Base-by-base conservation (phyloP, 2,329 filamentous ascomycete genomes). In the Trichoderma sp. region DNA sequence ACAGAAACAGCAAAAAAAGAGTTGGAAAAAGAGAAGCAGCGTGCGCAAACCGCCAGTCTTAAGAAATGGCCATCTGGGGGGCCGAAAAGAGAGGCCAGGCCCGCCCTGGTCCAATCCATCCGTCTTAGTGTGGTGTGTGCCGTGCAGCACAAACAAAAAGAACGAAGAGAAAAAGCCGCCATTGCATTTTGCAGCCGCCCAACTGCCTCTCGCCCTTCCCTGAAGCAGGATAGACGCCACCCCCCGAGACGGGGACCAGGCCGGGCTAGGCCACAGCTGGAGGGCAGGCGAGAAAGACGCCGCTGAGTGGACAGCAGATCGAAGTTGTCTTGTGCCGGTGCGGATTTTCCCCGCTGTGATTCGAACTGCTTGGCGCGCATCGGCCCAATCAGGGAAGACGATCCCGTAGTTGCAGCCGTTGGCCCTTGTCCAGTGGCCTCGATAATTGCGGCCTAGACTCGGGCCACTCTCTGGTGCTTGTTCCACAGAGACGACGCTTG, bases 311-410 rank as follows among this genome's bases (percentile, higher is more conserved):
- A 39, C 59, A 11, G 16, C 34, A 18, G 54, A 32, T 13, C 16
- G 13, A 37, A 32, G 18, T 11, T 51, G 64, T 66, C 30, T n/a
- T 43, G 39, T n/a, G 18, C 18, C 18, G 32, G 26, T 59, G 34
- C 34, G 16, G 7, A 14, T 18, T 10, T 69, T 66, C 69, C 72
- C 74, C 69, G 68, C 74, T 76, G 75, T 76, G 75, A 76, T 76
- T 74, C 70, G 67, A 64, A 65, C 32, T 14, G 37, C 54, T 30
- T 69, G 69, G 70, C 71, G 74, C 71, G 69, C 72, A 70, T 60
- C 65, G 69, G 70, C 72, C 75, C 75, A 76, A 74, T 77, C 59
- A 75, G 73, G 75, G 71, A 74, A 71, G 69, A 52, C 70, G 66
- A 69, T 67, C 54, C 61, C 68, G 56, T 43, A 24, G 54, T 18